These are phyloP conservation scores for Oidium heveae DNA, from an alignment of 2,329 filamentous ascomycete species.

Conservation along the genomic window DNA sequence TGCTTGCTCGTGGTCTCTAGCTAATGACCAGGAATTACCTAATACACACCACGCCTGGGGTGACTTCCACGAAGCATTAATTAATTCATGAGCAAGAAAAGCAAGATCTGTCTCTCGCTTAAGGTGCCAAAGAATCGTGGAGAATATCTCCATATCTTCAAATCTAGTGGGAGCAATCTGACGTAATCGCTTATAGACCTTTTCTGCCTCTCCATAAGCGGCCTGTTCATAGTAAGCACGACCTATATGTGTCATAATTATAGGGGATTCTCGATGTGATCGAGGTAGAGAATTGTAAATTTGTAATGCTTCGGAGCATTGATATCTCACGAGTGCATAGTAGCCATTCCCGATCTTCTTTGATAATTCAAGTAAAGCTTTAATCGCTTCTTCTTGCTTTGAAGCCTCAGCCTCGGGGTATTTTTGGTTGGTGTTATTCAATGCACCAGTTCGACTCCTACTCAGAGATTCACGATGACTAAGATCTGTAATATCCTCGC, in stretches of 20 bases:
- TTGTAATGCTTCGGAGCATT: slow-evolving; percentile 51
- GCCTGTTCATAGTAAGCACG: slow-evolving; percentile 80
- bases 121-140: slow-evolving; percentile 94
- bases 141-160: slow-evolving; percentile 95
- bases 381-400: slow-evolving; percentile 51
- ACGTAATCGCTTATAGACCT: slow-evolving; percentile 57
- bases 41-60: slow-evolving; percentile 91
- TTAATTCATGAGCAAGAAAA: slow-evolving; percentile 71
- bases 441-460: slow-evolving; percentile 8
- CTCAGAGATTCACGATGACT: slow-evolving; percentile 34
- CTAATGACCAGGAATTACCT: slow-evolving; percentile 82
- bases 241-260: slow-evolving; percentile 77
- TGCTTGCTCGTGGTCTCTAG: slow-evolving; percentile 82
- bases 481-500: slow-evolving; percentile 40
- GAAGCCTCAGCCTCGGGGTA: slow-evolving; percentile 23
- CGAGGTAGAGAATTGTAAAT: slow-evolving; percentile 45
- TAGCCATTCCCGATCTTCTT: slow-evolving; percentile 63
- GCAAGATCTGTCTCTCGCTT: slow-evolving; percentile 81
- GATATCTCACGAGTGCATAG: slow-evolving; percentile 52
- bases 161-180: slow-evolving; percentile 57
- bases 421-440: slow-evolving; percentile 6
- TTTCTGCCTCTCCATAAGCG: slow-evolving; percentile 65
- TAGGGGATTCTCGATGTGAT: slow-evolving; percentile 68
- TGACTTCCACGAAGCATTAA: slow-evolving; percentile 67
- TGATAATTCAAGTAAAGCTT: slow-evolving; percentile 55